Evolutionary conservation across 345 rosid genomes (phyloP), one percentile per base, ranked within the genome.

Genomic region (Lepidium didymum): DNA sequence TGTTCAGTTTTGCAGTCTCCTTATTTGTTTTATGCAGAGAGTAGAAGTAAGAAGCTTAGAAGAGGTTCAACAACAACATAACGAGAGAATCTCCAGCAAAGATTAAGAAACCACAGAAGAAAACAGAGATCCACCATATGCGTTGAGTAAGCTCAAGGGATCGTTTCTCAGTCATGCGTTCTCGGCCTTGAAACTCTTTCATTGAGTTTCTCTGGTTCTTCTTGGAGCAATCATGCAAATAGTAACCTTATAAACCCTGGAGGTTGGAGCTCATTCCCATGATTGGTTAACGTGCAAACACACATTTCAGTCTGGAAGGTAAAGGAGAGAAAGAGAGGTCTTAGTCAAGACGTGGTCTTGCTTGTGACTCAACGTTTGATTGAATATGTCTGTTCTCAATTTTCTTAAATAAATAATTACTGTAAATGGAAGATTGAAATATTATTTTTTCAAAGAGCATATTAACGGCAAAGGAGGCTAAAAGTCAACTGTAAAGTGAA

Each of bases 71-170:
- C 35, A 68, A 44, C 60, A 74, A 74, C 69, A 60, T 27, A 27
- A 27, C 31, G 6, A 27, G 31, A 27, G 31, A 67, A n/a, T 74
- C 68, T 44, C 78, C 78, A 1, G 49, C 11, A 1, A 75, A 45
- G 37, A 75, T 53, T 37, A 75, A 75, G 78, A 75, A 61, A 12
- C 44, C 36, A 23, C 58, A 75, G 52, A 62, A 29, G 37, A 54
- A 13, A 53, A 75, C 78, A 67, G 73, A 67, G 54, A 60, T 53
- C 74, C 74, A 68, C 78, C 77, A 73, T 73, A 33, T 66, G 46
- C 72, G 67, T 43, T 27, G 31, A 27, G 31, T 27, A 27, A 27
- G 6, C 31, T 27, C 6, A 27, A 27, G 31, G 31, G 31, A 5
- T 5, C 0, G 31, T 27, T 6, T 73, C 49, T 73, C 53, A 33